Percentiles rank a stretch among this genome's conserved stretches.
Conservation (phyloP, 306 rosid genomes). For the Dalbergia cultrata region DNA sequence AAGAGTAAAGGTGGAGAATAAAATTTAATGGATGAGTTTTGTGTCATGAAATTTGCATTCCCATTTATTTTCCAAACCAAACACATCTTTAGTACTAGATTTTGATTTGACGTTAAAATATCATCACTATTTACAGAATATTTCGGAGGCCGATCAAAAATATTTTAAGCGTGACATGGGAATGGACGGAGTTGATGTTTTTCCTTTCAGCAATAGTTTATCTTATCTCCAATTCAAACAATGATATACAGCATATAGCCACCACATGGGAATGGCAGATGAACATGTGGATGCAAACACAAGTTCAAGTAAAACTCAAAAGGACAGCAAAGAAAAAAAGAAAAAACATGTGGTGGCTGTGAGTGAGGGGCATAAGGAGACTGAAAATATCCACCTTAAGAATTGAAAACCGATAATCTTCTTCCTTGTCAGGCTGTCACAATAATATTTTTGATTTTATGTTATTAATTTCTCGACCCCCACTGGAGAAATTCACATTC, state of each 20-base stretch:
- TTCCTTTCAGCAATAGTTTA: neutral
- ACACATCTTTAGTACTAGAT: neutral
- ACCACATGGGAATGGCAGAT: neutral
- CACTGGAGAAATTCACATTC: neutral
- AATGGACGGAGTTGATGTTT: neutral
- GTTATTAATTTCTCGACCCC: neutral
- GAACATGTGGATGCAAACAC: constrained; percentile 25
- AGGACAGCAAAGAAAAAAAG: neutral
- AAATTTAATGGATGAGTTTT: too few relatives aligned
- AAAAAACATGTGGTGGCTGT: neutral
- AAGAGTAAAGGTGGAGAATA: too few relatives aligned
- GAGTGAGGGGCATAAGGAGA: too few relatives aligned
- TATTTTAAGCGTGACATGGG: neutral
- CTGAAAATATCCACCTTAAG: neutral
- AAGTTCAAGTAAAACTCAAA: neutral
- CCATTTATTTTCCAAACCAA: too few relatives aligned
- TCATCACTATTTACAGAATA: neutral
- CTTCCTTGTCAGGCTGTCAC: neutral
- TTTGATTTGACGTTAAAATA: neutral
- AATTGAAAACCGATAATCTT: neutral
- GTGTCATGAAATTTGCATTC: too few relatives aligned
- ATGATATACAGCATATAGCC: neutral
- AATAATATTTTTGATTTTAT: neutral
- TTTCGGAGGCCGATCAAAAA: constrained; percentile 10
- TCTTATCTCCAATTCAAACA: neutral